Base-by-base conservation (phyloP, 768 basidiomycete species). In the Macrolepiota albuminosa region DNA sequence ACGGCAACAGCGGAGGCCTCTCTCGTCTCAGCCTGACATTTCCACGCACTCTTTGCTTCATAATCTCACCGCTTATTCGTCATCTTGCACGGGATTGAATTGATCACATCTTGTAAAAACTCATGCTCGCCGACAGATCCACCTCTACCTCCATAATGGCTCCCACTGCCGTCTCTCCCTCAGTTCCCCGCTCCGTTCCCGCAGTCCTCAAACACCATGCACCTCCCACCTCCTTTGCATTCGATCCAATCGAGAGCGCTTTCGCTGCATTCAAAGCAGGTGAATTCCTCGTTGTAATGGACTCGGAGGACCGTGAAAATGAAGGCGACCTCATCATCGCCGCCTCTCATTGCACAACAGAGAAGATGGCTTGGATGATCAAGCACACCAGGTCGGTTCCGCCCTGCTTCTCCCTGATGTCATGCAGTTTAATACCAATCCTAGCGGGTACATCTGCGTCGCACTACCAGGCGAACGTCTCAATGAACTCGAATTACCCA, bases 311-410 rank as follows among this genome's bases (percentile, higher is more conserved):
- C 63, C 80, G 97, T 61, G 97, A 99, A 76, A 99, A 99, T 71
- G 97, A 99, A 71, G 96, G 97, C 2, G 97, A 99, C 72, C 76
- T 99, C 59, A 93, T 98, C 69, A 89, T 94, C 68, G 86, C 96
- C 14, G 97, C 86, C 2, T 80, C 81, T 29, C 83, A 86, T 54
- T 87, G 92, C 64, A 93, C 95, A 42, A 92, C 93, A 1, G 92
- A 98, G 73, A 92, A 95, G 69, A 98, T 99, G 97, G 96, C 97
- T 0, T 99, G 93, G 93, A 90, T 99, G 84, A 95, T 99, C 71
- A 89, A 90, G 69, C 88, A 95, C 71, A 93, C 94, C 0, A 97
- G 94, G 96, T 95, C 54, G 60, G 84, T 72, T 46, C 42, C 14
- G 8, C 33, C 33, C 9, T 54, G 34, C 37, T 21, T 33, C 7